Evolutionary conservation across 768 basidiomycete species (phyloP), one percentile per base, ranked within the genome.

Genomic region (Termitomyces sp.): DNA sequence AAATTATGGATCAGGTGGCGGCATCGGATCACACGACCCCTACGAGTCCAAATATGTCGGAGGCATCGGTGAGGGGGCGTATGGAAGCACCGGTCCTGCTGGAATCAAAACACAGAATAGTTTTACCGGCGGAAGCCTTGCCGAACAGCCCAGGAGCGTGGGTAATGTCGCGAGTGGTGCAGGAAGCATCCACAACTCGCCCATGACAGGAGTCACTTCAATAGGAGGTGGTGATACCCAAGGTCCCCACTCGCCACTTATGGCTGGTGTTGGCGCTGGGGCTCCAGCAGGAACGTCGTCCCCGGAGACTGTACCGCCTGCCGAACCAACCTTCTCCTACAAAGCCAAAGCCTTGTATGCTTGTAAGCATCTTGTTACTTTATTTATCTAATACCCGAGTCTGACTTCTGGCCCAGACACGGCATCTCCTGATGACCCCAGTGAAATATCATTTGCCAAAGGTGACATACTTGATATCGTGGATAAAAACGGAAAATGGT

Each of bases 401-500:
- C 61, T 70, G 27, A 74, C 62, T 54, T 39, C 18, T 4, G 49
- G 63, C 62, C 39, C 72, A 98, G 96, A 99, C 76, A 84, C 83
- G 49, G 96, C 95, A n/a, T 93, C 91, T 2, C 78, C 90, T 30
- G 95, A 98, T 57, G 97, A 99, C 71, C 92, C 95, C 13, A 97
- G 92, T 68, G 97, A 99, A 74, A 89, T 99, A 40, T 91, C 92
- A 48, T 98, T 99, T 72, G 67, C 76, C 52, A 98, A 98, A 71
- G 93, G 94, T 54, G 96, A 98, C 67, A 78, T 93, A 40, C 82
- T 98, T 61, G 94, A 97, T 61, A 89, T 98, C 55, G 71, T 95
- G 57, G 95, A 98, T 74, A 94, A 93, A 73, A 85, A 91, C 66
- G 91, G 91, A 50, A 92, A 93, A 69, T 93, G 93, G 93, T 95